Percentiles rank a stretch among this genome's conserved stretches.
phyloP scores from a whole-genome alignment of 768 basidiomycete genomes.

The Lactifluus echinatus region DNA sequence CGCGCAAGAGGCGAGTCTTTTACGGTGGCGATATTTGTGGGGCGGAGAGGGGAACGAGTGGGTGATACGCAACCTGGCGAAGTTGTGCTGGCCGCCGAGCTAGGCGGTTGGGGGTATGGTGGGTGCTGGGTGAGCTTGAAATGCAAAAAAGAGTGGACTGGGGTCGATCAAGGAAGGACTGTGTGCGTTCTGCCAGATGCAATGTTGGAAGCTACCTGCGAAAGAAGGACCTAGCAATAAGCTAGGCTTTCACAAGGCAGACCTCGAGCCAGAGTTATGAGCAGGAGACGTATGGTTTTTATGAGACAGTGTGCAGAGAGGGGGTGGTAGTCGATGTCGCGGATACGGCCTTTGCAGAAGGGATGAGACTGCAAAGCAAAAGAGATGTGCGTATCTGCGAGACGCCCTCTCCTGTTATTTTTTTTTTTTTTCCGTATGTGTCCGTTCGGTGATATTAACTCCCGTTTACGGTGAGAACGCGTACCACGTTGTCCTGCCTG shows the following conservation, averaged over 20 bases:
- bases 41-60: no score
- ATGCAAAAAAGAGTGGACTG: constrained; percentile 16
- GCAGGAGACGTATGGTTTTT: constrained; percentile 19
- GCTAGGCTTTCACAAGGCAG: constrained; percentile 15
- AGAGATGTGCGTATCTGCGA: constrained; percentile 34
- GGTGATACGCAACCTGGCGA: neutral
- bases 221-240: constrained; percentile 16
- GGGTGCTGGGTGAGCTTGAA: constrained; percentile 14
- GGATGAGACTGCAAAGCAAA: constrained; percentile 37
- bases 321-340: constrained; percentile 8
- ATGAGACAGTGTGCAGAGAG: neutral
- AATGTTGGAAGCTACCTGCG: constrained; percentile 14
- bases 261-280: constrained; percentile 20
- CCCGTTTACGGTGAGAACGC: constrained; percentile 41
- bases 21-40: neutral
- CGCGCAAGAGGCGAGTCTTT: neutral
- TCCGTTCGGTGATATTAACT: constrained; percentile 20
- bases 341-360: constrained; percentile 14
- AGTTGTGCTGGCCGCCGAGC: constrained; percentile 5
- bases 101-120: constrained; percentile 2
- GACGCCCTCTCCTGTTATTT: constrained; percentile 16
- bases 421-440: constrained; percentile 15
- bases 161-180: constrained; percentile 20
- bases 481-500: constrained; percentile 68
- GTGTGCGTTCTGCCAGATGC: constrained; percentile 19